These are phyloP conservation scores for Penicillium carneum DNA, from an alignment of 2,329 filamentous ascomycete genomes.

Conservation along the genomic window DNA sequence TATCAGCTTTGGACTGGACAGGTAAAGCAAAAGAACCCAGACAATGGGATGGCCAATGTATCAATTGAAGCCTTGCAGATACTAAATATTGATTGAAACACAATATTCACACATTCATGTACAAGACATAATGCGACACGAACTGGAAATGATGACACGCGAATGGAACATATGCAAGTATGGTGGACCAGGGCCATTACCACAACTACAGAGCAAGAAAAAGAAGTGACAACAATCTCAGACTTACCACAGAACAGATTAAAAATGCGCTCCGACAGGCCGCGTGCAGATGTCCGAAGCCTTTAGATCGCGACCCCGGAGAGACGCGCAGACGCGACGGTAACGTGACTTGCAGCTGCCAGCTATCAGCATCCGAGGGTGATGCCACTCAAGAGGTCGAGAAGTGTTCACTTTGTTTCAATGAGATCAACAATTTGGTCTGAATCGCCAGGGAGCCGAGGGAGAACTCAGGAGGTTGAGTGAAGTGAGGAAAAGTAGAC, in stretches of 20 bases:
- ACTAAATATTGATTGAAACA: neutral
- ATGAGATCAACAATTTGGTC: neutral
- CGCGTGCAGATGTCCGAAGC: conserved; percentile 7
- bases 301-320: conserved; percentile 29
- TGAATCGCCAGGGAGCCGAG: conserved; percentile 1
- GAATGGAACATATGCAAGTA: neutral
- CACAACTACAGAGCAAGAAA: neutral
- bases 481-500: conserved; percentile 20
- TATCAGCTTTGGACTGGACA: conserved; percentile 7
- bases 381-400: neutral
- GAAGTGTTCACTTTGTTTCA: neutral
- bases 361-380: neutral
- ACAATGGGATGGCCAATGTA: neutral
- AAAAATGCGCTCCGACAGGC: neutral
- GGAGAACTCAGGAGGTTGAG: conserved; percentile 2
- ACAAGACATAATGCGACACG: neutral
- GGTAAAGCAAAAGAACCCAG: neutral
- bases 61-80: neutral
- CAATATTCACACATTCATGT: neutral
- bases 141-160: neutral
- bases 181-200: neutral
- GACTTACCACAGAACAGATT: conserved; percentile 5
- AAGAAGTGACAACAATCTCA: neutral
- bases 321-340: conserved; percentile 39
- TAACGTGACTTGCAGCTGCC: conserved; percentile 30